Conservation (phyloP, 2,329 filamentous ascomycete genomes). For the Akanthomyces lecanii region DNA sequence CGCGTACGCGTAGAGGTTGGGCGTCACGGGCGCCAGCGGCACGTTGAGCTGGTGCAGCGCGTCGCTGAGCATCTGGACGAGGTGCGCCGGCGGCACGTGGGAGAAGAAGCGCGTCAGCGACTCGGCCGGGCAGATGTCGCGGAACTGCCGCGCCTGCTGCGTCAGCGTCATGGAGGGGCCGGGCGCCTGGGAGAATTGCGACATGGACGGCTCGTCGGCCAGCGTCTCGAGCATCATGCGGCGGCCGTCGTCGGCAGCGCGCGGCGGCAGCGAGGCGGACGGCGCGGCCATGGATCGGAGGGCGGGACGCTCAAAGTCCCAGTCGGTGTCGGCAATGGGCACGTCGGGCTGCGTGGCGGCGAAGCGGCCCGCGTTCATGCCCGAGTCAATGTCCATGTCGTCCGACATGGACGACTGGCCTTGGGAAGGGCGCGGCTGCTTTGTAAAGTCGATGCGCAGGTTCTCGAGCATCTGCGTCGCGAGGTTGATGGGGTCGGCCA, state of each 20-base stretch:
- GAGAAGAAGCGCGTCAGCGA: constrained; percentile 92
- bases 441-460: constrained; percentile 81
- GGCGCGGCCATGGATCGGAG: constrained; percentile 48
- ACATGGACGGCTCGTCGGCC: constrained; percentile 79
- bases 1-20: constrained; percentile 49
- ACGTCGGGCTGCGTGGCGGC: constrained; percentile 85
- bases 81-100: constrained; percentile 65
- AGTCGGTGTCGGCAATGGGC: constrained; percentile 66
- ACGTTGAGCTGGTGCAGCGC: constrained; percentile 84
- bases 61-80: constrained; percentile 75
- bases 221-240: constrained; percentile 58
- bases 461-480: constrained; percentile 95
- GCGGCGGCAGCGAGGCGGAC: constrained; percentile 31
- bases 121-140: constrained; percentile 84
- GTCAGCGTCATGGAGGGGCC: constrained; percentile 79
- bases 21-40: constrained; percentile 54
- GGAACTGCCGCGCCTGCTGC: constrained; percentile 82
- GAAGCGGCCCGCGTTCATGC: constrained; percentile 45
- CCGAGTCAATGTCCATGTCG: constrained; percentile 66
- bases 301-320: constrained; percentile 81
- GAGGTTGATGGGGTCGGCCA: constrained; percentile 74
- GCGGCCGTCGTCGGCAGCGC: constrained; percentile 31
- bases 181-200: constrained; percentile 77
- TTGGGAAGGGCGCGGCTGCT: constrained; percentile 54
- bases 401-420: constrained; percentile 36